These are phyloP conservation scores for Dissophora globulifera DNA, from an alignment of 192 early-diverging fungal genomes.

Conservation along the genomic window DNA sequence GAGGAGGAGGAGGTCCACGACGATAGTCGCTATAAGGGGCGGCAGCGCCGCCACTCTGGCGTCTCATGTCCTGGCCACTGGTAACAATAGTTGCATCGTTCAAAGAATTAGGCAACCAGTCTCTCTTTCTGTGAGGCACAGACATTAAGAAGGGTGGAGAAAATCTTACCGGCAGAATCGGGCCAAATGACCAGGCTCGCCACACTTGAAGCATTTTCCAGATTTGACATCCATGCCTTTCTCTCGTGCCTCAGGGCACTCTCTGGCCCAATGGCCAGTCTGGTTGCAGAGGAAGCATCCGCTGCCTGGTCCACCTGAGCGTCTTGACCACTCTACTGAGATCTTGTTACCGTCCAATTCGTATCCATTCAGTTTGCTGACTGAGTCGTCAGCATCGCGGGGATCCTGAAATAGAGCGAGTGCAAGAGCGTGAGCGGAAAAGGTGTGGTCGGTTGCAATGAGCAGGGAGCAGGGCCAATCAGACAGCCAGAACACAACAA, in stretches of 20 bases:
- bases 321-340: slow-evolving; percentile 61
- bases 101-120: no score
- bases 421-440: no score
- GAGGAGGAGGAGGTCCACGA: slow-evolving; percentile 52
- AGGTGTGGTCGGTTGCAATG: no score
- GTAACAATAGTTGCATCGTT: no score
- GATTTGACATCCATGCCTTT: slow-evolving; percentile 67
- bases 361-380: slow-evolving; percentile 62
- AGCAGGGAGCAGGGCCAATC: no score
- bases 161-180: slow-evolving; percentile 60
- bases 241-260: slow-evolving; percentile 63
- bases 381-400: slow-evolving; percentile 64
- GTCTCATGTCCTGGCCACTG: slow-evolving; percentile 28
- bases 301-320: slow-evolving; percentile 61
- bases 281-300: slow-evolving; percentile 65
- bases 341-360: slow-evolving; percentile 61
- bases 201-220: slow-evolving; percentile 67
- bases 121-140: neutral
- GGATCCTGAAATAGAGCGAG: slow-evolving; percentile 43
- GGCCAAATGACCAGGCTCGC: slow-evolving; percentile 62
- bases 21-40: slow-evolving; percentile 52
- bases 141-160: neutral
- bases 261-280: slow-evolving; percentile 65
- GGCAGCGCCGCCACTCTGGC: slow-evolving; percentile 2
- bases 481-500: no score